phyloP scores from a whole-genome alignment of 2,329 filamentous ascomycete genomes.

The Geoglossum cookeanum region DNA sequence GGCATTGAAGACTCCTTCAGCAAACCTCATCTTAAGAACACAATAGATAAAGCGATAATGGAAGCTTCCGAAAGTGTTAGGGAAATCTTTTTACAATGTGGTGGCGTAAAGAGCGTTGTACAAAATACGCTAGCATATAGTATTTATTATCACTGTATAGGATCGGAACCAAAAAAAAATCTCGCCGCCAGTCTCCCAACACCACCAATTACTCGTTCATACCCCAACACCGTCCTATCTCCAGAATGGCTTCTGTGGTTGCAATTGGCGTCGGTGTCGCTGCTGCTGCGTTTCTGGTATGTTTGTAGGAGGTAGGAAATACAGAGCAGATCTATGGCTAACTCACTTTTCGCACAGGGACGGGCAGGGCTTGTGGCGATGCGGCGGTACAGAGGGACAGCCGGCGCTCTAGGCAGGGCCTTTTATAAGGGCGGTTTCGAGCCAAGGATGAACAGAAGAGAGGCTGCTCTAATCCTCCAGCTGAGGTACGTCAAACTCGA shows the following conservation, averaged over 20 bases:
- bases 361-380: constrained; percentile 82
- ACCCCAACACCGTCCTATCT: not conserved
- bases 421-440: constrained; percentile 99
- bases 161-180: not conserved
- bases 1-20: not conserved
- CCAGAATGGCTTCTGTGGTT: constrained; percentile 37
- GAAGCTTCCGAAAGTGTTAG: not conserved
- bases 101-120: not conserved
- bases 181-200: not conserved
- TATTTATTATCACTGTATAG: not conserved
- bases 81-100: not conserved
- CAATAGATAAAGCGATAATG: not conserved
- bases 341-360: constrained; percentile 35
- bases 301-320: constrained; percentile 9
- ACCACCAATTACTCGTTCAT: not conserved
- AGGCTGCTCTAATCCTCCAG: constrained; percentile 78
- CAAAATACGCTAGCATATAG: not conserved
- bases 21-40: not conserved
- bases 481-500: constrained; percentile 45
- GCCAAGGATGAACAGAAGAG: constrained; percentile 76
- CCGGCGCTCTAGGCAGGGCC: constrained; percentile 66
- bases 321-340: not conserved
- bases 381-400: constrained; percentile 53
- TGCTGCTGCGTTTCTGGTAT: constrained; percentile 45
- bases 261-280: constrained; percentile 41